Evolutionary conservation across 257 asterid species (phyloP).

Genomic region (Solanum okadae): DNA sequence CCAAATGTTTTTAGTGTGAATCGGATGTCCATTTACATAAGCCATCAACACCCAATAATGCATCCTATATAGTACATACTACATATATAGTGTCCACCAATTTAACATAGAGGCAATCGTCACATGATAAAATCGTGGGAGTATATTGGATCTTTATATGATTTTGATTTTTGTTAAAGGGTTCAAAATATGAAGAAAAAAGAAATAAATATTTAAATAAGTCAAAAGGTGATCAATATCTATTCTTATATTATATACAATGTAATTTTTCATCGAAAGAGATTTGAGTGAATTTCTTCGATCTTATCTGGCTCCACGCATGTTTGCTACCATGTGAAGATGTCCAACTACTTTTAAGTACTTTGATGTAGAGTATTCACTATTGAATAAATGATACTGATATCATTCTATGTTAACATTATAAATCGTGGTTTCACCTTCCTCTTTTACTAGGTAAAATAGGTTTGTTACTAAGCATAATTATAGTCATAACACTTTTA

Average conservation of each 20-base stretch:
- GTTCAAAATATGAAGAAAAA: not conserved
- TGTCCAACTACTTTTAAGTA: not conserved
- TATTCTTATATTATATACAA: not conserved
- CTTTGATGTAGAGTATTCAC: not conserved
- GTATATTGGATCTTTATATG: not conserved
- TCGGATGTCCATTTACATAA: not conserved
- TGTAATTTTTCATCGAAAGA: too few species aligned
- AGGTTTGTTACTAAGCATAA: not conserved
- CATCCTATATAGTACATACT: not conserved
- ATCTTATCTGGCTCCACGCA: accelerated
- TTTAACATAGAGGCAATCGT: not conserved
- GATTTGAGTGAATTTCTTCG: too few species aligned
- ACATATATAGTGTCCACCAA: not conserved
- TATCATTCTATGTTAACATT: not conserved
- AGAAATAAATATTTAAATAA: too few species aligned
- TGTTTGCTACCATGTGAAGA: not conserved
- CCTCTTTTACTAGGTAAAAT: not conserved
- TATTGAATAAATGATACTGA: not conserved
- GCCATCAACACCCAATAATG: not conserved
- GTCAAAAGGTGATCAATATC: not conserved
- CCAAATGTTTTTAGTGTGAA: not conserved
- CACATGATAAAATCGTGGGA: not conserved
- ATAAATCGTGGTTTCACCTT: not conserved
- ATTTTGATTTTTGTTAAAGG: not conserved
- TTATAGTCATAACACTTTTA: not conserved